Evolutionary conservation across 148 eudicot genomes (phyloP), one percentile per base, ranked within the genome.

Genomic region (Cornus controversa): DNA sequence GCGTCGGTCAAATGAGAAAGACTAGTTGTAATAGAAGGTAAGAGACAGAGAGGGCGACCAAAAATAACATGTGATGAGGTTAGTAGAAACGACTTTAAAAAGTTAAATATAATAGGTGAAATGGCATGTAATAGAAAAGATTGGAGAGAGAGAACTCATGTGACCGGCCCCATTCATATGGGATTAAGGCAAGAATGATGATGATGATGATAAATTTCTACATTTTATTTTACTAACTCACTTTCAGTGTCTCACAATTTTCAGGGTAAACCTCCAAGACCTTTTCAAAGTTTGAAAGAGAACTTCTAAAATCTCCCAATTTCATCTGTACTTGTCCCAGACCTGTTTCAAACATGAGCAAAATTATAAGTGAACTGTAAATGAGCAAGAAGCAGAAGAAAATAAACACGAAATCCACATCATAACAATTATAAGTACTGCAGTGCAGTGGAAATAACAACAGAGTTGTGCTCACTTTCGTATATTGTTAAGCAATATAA

Each of bases 201-300:
- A n/a, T n/a, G n/a, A n/a, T n/a, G n/a, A n/a, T n/a, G n/a, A n/a
- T n/a, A n/a, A n/a, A n/a, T n/a, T 45, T 27, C 16, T 54, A 72
- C 74, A 74, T 25, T 60, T 74, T 40, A 8, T 40, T 40, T 63
- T 40, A 26, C 57, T 24, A 62, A 87, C 91, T 87, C 69, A 93
- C 99, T 84, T 93, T 96, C 79, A 96, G 73, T 66, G 97, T 87
- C 78, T 93, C 99, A 68, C 97, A 96, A 79, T 88, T 92, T 79
- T 96, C 99, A 70, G 99, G 97, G 81, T 90, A 87, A 76, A 90
- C 98, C 85, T 96, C 98, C 88, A 96, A 87, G 74, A 96, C 98
- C 85, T 93, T 96, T 76, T 96, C 99, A 81, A 92, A 96, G 85
- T 96, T 93, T 40, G 86, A 74, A 78, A 96, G 90, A 70, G 99